Conservation (phyloP, 2,329 filamentous ascomycete species). For the Calcarisporium arbuscula region DNA sequence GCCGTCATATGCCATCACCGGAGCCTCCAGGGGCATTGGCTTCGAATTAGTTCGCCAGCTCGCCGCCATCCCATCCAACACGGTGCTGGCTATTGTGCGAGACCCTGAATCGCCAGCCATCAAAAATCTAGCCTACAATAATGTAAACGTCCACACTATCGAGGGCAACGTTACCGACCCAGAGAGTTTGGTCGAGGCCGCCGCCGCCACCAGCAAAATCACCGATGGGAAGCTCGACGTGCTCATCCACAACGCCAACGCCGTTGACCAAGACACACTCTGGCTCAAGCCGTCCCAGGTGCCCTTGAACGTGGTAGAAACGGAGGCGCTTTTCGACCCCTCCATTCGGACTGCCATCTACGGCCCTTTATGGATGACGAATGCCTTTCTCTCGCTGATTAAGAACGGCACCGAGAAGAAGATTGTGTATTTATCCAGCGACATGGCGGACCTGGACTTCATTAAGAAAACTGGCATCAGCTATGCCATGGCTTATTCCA, state of each 20-base stretch:
- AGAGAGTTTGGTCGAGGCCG: slow-evolving; percentile 26
- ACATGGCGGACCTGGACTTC: slow-evolving; percentile 25
- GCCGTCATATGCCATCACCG: slow-evolving; percentile 11
- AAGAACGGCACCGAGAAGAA: slow-evolving; percentile 32
- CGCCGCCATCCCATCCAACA: slow-evolving; percentile 22
- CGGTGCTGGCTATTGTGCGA: slow-evolving; percentile 32
- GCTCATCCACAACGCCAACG: slow-evolving; percentile 30
- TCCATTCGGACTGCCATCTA: slow-evolving; percentile 28
- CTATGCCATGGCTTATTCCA: slow-evolving; percentile 24
- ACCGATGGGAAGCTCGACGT: slow-evolving; percentile 32
- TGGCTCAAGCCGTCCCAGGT: slow-evolving; percentile 11
- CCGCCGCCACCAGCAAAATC: slow-evolving; percentile 21
- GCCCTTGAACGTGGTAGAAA: slow-evolving; percentile 6
- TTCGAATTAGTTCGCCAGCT: slow-evolving; percentile 24
- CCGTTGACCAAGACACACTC: slow-evolving; percentile 16
- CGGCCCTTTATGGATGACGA: slow-evolving; percentile 17
- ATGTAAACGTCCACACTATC: slow-evolving; percentile 30
- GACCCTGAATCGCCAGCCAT: slow-evolving; percentile 17
- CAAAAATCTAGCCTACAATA: slow-evolving; percentile 18
- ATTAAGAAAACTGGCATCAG: slow-evolving; percentile 16
- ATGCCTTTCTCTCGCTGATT: slow-evolving; percentile 33
- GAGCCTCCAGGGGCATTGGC: slow-evolving; percentile 12
- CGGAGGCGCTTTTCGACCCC: slow-evolving; percentile 25
- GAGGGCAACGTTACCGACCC: slow-evolving; percentile 26
- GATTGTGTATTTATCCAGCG: slow-evolving; percentile 31